phyloP scores from a whole-genome alignment of 2,329 filamentous ascomycete genomes.

The Cladosporium sp. region DNA sequence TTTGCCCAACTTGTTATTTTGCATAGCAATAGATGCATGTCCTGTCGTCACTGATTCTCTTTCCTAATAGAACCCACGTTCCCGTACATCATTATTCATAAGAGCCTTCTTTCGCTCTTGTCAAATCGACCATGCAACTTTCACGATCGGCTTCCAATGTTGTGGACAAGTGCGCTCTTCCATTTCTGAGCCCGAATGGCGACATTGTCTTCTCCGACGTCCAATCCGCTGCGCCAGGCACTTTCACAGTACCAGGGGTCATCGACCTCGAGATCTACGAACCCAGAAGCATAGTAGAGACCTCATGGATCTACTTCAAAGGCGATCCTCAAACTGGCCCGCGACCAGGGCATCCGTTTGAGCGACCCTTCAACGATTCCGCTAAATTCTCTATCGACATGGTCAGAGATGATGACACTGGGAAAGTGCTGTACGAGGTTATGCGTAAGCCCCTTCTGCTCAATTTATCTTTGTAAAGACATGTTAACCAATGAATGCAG shows the following conservation, averaged over 20 bases:
- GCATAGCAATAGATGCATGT: not conserved
- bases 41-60: not conserved
- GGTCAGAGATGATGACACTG: not conserved
- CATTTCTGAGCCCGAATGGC: not conserved
- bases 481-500: too few species aligned
- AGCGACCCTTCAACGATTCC: not conserved
- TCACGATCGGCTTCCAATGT: not conserved
- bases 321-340: not conserved
- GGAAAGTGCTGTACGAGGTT: too few species aligned
- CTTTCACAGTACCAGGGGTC: not conserved
- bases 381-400: not conserved
- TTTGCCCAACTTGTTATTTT: too few species aligned
- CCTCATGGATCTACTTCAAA: slow-evolving; percentile 13
- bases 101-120: not conserved
- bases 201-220: not conserved
- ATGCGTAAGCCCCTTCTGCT: too few species aligned
- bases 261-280: slow-evolving; percentile 4
- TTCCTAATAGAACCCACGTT: too few species aligned
- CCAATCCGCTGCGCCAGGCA: slow-evolving; percentile 4
- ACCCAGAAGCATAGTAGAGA: not conserved
- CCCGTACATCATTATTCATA: too few species aligned
- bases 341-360: slow-evolving; percentile 6
- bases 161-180: slow-evolving; percentile 8
- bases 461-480: too few species aligned
- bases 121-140: not conserved